These are phyloP conservation scores for Rhododendron kiyosumense DNA, from an alignment of 148 eudicot species.

Conservation along the genomic window DNA sequence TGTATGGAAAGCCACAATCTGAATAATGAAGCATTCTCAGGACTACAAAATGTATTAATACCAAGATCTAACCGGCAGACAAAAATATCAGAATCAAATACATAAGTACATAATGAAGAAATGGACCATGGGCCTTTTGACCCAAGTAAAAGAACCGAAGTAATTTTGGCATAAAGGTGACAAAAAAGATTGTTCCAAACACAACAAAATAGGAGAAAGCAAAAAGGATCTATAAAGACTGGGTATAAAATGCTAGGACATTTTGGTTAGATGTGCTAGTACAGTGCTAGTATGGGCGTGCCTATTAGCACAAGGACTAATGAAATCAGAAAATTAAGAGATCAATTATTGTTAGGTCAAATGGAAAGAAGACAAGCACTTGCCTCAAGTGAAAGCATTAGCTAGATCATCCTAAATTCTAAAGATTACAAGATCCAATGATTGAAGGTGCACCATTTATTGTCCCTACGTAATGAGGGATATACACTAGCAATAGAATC, in stretches of 20 bases:
- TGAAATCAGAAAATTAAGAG: neutral
- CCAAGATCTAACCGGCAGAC: neutral
- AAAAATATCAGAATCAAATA: neutral
- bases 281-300: neutral
- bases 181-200: neutral
- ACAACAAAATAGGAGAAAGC: neutral
- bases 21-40: neutral
- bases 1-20: neutral
- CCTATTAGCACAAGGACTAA: neutral
- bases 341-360: too few relatives aligned
- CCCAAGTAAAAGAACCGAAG: neutral
- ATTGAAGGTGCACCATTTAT: neutral
- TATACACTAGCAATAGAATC: neutral
- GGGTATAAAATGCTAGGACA: neutral
- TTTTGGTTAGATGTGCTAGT: neutral
- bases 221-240: neutral
- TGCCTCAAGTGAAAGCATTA: neutral
- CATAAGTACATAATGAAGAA: neutral
- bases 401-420: neutral
- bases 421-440: neutral
- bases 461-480: neutral
- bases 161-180: neutral
- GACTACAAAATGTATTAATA: neutral
- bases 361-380: neutral
- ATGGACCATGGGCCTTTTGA: neutral